A percentile compares a stretch with the other conserved stretches of the same genome.
phyloP scores from a whole-genome alignment of 2,329 filamentous ascomycete genomes.

The Ascochyta lentis region DNA sequence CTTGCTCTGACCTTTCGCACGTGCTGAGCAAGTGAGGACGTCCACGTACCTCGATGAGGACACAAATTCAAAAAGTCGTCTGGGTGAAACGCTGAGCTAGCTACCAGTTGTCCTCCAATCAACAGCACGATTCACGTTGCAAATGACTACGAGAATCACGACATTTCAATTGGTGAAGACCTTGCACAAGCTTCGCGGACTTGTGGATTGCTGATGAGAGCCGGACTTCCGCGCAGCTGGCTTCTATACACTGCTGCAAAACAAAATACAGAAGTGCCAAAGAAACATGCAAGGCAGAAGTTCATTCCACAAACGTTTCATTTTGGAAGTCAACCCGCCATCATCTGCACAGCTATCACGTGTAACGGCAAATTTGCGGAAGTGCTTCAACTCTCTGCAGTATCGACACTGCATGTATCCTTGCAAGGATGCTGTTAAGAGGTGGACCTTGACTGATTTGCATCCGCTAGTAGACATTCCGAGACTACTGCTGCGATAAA shows the following conservation, averaged over 20 bases:
- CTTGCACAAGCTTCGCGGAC: constrained; percentile 11
- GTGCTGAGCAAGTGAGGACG: constrained; percentile 23
- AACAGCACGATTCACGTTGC: not conserved
- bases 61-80: constrained; percentile 5
- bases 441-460: constrained; percentile 13
- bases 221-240: constrained; percentile 10
- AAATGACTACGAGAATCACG: not conserved
- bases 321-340: constrained; percentile 11
- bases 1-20: constrained; percentile 31
- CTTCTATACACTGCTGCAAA: constrained; percentile 17
- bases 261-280: constrained; percentile 13
- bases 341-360: constrained; percentile 24
- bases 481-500: constrained; percentile 32
- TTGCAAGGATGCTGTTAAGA: not conserved
- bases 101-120: not conserved
- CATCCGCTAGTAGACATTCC: constrained; percentile 25
- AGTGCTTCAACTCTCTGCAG: constrained; percentile 12
- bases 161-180: constrained; percentile 16
- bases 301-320: not conserved
- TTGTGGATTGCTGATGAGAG: not conserved
- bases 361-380: constrained; percentile 16
- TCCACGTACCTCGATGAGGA: constrained; percentile 20
- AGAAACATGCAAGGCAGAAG: constrained; percentile 1
- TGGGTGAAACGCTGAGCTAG: not conserved
- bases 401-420: constrained; percentile 7